These are phyloP conservation scores for Microcyclosporella mali DNA, from an alignment of 2,329 filamentous ascomycete genomes.

Conservation along the genomic window DNA sequence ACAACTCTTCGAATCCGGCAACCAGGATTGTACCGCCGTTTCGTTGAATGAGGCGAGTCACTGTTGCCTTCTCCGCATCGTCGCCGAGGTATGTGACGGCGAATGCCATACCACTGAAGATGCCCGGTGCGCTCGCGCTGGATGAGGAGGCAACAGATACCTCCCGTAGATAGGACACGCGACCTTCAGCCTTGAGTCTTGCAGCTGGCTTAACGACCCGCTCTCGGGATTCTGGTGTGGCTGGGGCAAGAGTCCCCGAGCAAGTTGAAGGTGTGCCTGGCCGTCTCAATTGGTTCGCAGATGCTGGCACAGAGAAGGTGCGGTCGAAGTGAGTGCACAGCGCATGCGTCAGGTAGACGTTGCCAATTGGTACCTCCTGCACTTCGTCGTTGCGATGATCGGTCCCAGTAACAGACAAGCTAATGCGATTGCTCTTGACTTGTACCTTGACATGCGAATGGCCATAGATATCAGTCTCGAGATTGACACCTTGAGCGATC, in stretches of 20 bases:
- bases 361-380: constrained; percentile 36
- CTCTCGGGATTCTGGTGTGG: constrained; percentile 46
- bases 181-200: constrained; percentile 7
- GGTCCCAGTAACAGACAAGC: constrained; percentile 18
- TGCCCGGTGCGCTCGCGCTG: constrained; percentile 1
- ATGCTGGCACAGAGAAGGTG: constrained; percentile 26
- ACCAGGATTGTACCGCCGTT: constrained; percentile 68
- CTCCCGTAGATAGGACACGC: constrained; percentile 22
- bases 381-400: constrained; percentile 22
- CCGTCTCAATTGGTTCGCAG: background rate
- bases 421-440: constrained; percentile 35
- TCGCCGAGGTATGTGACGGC: constrained; percentile 67
- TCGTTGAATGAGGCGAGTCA: constrained; percentile 59
- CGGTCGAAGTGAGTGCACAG: constrained; percentile 41
- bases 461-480: constrained; percentile 38
- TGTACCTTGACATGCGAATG: constrained; percentile 36
- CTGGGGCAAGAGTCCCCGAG: constrained; percentile 33
- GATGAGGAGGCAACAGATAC: constrained; percentile 19
- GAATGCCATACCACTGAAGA: constrained; percentile 82
- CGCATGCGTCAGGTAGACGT: constrained; percentile 40
- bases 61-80: constrained; percentile 48
- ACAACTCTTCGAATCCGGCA: constrained; percentile 75
- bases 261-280: constrained; percentile 14
- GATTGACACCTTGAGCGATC: constrained; percentile 26
- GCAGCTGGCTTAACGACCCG: constrained; percentile 33